Evolutionary conservation across 139 green algal species (phyloP), one percentile per base, ranked within the genome.

Genomic region (Ettlia oleoabundans): DNA sequence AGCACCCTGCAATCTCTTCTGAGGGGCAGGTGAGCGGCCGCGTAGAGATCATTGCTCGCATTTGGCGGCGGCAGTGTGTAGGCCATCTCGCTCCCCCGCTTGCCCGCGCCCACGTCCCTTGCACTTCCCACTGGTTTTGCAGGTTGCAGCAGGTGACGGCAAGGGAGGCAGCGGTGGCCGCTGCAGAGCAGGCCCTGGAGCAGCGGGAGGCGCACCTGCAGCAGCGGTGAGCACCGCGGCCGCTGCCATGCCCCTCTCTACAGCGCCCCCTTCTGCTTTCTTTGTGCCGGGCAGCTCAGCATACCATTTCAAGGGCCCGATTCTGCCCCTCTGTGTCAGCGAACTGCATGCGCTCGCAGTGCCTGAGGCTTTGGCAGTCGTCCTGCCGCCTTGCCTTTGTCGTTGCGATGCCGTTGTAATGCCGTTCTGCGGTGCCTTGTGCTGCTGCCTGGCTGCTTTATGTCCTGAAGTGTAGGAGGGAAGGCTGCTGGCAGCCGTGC

Each of bases 151-250:
- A 58, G 28, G 40, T 75, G 67, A 78, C 22, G 43, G 47, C 35
- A 40, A 38, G 67, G 40, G 67, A 78, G 47, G 35, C n/a, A n/a
- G n/a, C n/a, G n/a, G n/a, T n/a, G n/a, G n/a, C n/a, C n/a, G n/a
- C n/a, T n/a, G n/a, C n/a, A n/a, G n/a, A n/a, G 47, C 13, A 67
- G 7, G 38, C 37, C 53, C 35, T 80, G 53, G 65, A 21, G 1
- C 37, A 72, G 65, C 65, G 65, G 33, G 65, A 72, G 33, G 35
- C 73, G 30, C 41, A 55, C 35, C 53, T 80, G 40, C 26, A 33
- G 35, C 53, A 68, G 24, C 73, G 53, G 73, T 80, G 73, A 64
- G 71, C 32, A 15, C 41, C n/a, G 69, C 69, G 28, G 67, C 67
- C 67, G 38, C 66, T 24, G 38, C 21, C 21, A 8, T 3, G 30